Evolutionary conservation across 73 alveolate species (phyloP).

Genomic region (Strombidium stylifer): DNA sequence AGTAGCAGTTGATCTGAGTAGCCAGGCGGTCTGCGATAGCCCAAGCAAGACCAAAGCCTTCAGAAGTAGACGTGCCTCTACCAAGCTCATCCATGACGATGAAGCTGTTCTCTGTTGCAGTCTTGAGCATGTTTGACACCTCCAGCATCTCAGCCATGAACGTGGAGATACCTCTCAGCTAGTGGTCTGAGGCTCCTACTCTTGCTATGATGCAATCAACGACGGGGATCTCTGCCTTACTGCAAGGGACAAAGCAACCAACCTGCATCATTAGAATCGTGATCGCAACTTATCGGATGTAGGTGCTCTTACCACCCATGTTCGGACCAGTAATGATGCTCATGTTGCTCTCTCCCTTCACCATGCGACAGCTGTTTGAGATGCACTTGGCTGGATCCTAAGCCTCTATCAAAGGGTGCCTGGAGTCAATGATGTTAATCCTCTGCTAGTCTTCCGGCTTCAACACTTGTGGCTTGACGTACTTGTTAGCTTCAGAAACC

Average conservation of each 20-base stretch:
- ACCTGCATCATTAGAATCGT: conserved; percentile 93
- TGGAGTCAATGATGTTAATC: conserved; percentile 53
- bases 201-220: conserved; percentile 96
- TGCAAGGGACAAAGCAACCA: conserved; percentile 96
- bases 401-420: conserved; percentile 82
- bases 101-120: conserved; percentile 90
- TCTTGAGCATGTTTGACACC: conserved; percentile 70
- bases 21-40: conserved; percentile 83
- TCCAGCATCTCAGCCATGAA: conserved; percentile 99
- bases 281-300: conserved; percentile 95
- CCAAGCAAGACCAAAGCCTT: conserved; percentile 88
- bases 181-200: conserved; percentile 99
- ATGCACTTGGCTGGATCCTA: conserved; percentile 68
- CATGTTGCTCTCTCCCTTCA: conserved; percentile 67
- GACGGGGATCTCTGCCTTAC: conserved; percentile 89
- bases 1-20: conserved; percentile 84
- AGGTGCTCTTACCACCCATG: conserved; percentile 99
- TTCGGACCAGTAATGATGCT: conserved; percentile 98
- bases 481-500: conserved; percentile 48
- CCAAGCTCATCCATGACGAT: conserved; percentile 98
- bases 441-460: conserved; percentile 9
- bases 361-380: conserved; percentile 70
- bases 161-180: conserved; percentile 95
- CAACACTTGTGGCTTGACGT: conserved; percentile 17
- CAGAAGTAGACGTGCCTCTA: conserved; percentile 92